Conservation (phyloP, 305 asterid species). For the Solanum hybrid region DNA sequence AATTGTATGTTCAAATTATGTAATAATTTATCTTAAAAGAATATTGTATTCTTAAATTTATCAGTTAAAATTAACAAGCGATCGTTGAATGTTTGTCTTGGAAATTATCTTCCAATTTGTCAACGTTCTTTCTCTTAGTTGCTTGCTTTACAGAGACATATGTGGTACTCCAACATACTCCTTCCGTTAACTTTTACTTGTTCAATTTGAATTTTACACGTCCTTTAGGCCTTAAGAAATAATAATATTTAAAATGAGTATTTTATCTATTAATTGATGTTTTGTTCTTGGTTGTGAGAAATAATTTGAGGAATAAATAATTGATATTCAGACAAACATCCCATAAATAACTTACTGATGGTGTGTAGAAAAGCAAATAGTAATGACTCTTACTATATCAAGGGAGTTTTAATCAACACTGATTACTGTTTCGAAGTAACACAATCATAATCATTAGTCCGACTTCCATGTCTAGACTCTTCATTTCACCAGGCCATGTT, state of each 20-base stretch:
- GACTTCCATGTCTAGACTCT: background rate
- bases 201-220: background rate
- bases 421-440: background rate
- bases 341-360: too few relatives aligned
- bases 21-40: too few relatives aligned
- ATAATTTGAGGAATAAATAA: background rate
- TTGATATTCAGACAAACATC: background rate
- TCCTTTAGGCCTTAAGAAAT: too few relatives aligned
- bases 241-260: background rate
- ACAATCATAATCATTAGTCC: background rate
- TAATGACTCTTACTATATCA: background rate
- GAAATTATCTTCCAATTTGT: too few relatives aligned
- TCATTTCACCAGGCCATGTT: background rate
- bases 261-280: background rate
- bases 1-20: too few relatives aligned
- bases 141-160: background rate
- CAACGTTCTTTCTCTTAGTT: background rate
- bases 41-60: too few relatives aligned
- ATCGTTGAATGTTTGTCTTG: too few relatives aligned
- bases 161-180: too few relatives aligned
- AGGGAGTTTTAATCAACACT: background rate
- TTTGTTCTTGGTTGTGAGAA: background rate
- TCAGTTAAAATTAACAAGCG: too few relatives aligned
- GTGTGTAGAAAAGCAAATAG: background rate
- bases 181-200: too few relatives aligned